Base-by-base conservation (phyloP, 495 filamentous ascomycete species). In the Neurospora hispaniola region DNA sequence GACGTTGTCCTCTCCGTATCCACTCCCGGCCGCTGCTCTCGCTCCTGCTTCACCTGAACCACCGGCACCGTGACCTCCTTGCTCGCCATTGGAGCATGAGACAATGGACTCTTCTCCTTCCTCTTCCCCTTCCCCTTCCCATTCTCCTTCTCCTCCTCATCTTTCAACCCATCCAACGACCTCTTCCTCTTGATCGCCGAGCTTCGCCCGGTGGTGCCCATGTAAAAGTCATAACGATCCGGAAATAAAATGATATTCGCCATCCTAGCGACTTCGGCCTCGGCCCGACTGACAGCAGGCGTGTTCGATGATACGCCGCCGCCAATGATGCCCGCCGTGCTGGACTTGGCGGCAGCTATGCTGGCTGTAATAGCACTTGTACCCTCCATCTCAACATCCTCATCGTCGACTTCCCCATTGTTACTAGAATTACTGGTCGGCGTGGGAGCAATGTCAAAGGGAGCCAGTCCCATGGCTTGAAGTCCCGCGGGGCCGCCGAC, bases 161-260 rank as follows among this genome's bases (percentile, higher is more conserved):
- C 38, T 5, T 41, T 71, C 1, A 31, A 31, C 27, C 40, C 59
- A 48, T 71, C 68, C 42, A 9, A 20, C 35, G 41, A 71, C n/a
- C 68, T 75, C 39, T 43, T 66, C 48, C 66, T 62, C 27, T 40
- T 71, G 20, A 78, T 81, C 78, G 31, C 76, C 76, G 46, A 79
- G 71, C 72, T 78, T 79, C 31, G 81, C 12, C 54, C 35, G 35
- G 35, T 66, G 7, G 54, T 66, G 3, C 23, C 77, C 84, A 85
- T 85, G 75, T 85, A 85, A 75, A 85, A 85, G 71, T 85, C 83
- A 42, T 85, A 86, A 0, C 82, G 78, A 73, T 86, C 84, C 11
- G 84, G 84, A 66, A 86, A 86, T 71, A 86, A 72, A 70, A 86
- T 86, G 73, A 86, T 85, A 69, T 86, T 86, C 0, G 84, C 84